These are phyloP conservation scores for Lichtheimia corymbifera DNA, from an alignment of 371 early-diverging fungal species.

Conservation along the genomic window DNA sequence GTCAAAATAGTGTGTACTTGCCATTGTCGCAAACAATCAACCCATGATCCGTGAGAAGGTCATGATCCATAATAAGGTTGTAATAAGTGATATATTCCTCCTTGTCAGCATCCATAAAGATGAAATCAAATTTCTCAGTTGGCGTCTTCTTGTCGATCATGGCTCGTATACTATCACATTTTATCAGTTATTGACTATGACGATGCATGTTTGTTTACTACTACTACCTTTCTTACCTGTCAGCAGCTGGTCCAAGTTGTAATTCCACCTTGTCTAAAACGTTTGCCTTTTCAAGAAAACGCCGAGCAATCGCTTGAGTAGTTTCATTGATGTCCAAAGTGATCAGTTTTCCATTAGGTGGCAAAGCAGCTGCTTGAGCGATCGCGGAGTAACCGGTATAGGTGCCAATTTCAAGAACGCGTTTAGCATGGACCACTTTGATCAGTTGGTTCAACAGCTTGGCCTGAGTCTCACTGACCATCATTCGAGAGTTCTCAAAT, in stretches of 20 bases:
- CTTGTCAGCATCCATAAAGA: conserved; percentile 68
- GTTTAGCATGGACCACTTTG: conserved; percentile 33
- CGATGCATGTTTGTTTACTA: no score
- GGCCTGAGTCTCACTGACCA: background rate
- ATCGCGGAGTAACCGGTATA: conserved; percentile 61
- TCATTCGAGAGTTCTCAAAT: background rate
- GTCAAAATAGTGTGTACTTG: conserved; percentile 11
- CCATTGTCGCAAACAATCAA: conserved; percentile 61
- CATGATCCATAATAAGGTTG: conserved; percentile 45
- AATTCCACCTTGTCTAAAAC: conserved; percentile 17
- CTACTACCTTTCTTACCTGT: background rate
- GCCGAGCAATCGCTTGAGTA: conserved; percentile 38
- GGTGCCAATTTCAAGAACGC: conserved; percentile 61
- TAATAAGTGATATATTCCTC: conserved; percentile 53
- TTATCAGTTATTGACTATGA: background rate
- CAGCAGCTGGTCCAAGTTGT: conserved; percentile 16
- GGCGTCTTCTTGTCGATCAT: conserved; percentile 20
- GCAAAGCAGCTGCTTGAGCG: conserved; percentile 58
- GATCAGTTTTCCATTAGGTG: conserved; percentile 24
- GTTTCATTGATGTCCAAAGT: conserved; percentile 50
- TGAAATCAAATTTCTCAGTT: conserved; percentile 38
- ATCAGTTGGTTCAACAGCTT: conserved; percentile 36
- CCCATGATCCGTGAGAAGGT: conserved; percentile 49
- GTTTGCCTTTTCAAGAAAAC: conserved; percentile 25
- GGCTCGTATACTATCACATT: background rate